Evolutionary conservation across 257 asterid species (phyloP).

Genomic region (Fraxinus americana): DNA sequence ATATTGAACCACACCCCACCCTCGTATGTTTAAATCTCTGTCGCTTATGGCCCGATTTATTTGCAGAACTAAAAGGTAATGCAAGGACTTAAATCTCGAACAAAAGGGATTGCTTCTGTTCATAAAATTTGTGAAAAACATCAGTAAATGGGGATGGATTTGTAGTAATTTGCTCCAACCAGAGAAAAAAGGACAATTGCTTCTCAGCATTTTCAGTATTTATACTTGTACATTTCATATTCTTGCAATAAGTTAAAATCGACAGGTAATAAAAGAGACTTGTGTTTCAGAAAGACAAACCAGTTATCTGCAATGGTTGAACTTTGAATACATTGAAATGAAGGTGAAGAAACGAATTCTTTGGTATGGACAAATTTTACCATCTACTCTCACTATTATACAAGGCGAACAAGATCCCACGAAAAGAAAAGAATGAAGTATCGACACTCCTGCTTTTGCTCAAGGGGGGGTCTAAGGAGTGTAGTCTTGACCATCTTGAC

Average conservation of each 20-base stretch:
- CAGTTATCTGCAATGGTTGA: not conserved
- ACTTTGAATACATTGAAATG: not conserved
- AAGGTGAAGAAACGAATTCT: not conserved
- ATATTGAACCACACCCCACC: no score
- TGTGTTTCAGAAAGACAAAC: not conserved
- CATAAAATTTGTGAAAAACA: no score
- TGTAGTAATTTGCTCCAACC: no score
- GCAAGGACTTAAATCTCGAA: no score
- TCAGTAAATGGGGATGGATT: no score
- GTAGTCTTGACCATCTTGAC: constrained; percentile 54
- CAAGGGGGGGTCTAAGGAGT: constrained; percentile 24
- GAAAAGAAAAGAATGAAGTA: not conserved
- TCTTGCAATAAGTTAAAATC: no score
- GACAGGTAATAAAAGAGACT: no score
- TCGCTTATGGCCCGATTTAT: not conserved
- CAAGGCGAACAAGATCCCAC: not conserved
- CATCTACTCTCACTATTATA: not conserved
- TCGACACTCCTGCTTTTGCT: not conserved
- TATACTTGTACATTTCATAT: no score
- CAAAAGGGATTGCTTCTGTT: no score
- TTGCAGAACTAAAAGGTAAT: not conserved
- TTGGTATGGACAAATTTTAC: not conserved
- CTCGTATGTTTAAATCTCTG: not conserved
- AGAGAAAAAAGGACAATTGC: no score
- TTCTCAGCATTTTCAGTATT: no score